phyloP scores from a whole-genome alignment of 2,329 filamentous ascomycete genomes.

The Tolypocladium guangdongense region DNA sequence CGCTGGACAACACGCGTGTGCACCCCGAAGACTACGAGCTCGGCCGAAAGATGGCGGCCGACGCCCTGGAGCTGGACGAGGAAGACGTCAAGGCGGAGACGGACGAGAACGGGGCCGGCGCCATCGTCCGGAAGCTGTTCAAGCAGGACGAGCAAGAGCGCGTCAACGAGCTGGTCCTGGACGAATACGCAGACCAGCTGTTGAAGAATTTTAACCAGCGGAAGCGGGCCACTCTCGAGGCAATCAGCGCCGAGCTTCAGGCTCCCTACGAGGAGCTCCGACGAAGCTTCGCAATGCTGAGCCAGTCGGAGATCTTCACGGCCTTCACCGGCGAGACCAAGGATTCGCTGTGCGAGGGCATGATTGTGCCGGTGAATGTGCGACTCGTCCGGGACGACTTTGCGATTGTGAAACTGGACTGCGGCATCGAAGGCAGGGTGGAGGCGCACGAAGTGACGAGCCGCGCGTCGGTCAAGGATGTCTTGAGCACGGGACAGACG shows the following conservation, averaged over 20 bases:
- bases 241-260: constrained; percentile 86
- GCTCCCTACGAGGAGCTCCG: constrained; percentile 91
- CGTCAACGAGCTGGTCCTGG: constrained; percentile 89
- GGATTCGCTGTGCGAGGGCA: constrained; percentile 72
- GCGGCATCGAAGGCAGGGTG: constrained; percentile 82
- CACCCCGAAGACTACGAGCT: constrained; percentile 98
- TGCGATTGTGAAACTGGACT: constrained; percentile 87
- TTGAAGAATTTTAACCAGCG: constrained; percentile 87
- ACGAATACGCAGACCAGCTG: constrained; percentile 94
- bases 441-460: constrained; percentile 74
- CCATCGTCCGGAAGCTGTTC: constrained; percentile 90
- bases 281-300: constrained; percentile 61
- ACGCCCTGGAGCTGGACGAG: constrained; percentile 91
- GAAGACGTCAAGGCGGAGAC: constrained; percentile 94
- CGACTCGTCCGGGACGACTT: constrained; percentile 86
- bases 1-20: constrained; percentile 91
- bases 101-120: constrained; percentile 78
- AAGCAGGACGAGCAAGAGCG: constrained; percentile 88
- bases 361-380: constrained; percentile 86
- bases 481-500: constrained; percentile 72
- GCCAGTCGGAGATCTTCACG: constrained; percentile 75
- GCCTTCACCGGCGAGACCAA: constrained; percentile 93
- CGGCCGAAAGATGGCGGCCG: constrained; percentile 94
- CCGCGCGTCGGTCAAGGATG: constrained; percentile 57
- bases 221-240: constrained; percentile 92